Percentiles rank a stretch among this genome's conserved stretches.
phyloP scores from a whole-genome alignment of 306 rosid genomes.

The Dalbergia cochinchinensis region DNA sequence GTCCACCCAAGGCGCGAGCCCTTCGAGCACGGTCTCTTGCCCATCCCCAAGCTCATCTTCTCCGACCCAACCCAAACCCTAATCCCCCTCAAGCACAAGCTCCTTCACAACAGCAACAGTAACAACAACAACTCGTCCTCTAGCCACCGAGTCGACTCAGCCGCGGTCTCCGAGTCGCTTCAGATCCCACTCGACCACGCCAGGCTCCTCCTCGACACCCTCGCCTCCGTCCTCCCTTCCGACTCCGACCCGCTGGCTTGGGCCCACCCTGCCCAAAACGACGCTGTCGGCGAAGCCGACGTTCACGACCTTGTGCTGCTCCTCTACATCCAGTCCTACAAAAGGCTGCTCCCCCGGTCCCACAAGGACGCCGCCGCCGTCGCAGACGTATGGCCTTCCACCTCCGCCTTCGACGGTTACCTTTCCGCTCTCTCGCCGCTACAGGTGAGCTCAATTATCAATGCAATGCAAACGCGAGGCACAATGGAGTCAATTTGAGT shows the following conservation, averaged over 20 bases:
- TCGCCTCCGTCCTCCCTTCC: constrained; percentile 82
- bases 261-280: constrained; percentile 57
- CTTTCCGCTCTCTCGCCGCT: constrained; percentile 96
- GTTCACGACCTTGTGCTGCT: constrained; percentile 83
- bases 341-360: constrained; percentile 87
- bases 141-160: constrained; percentile 61
- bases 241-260: constrained; percentile 77
- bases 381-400: constrained; percentile 98
- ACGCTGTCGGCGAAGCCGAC: constrained; percentile 65
- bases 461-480: no score
- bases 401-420: constrained; percentile 99
- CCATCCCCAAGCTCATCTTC: constrained; percentile 84
- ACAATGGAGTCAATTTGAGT: no score
- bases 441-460: constrained; percentile 63
- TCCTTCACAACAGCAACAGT: constrained; percentile 39
- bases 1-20: constrained; percentile 91
- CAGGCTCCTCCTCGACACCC: constrained; percentile 79
- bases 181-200: constrained; percentile 96
- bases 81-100: constrained; percentile 82
- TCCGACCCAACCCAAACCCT: constrained; percentile 98
- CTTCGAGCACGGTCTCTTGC: constrained; percentile 93
- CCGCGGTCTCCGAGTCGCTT: constrained; percentile 72
- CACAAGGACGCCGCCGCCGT: constrained; percentile 98
- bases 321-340: constrained; percentile 93
- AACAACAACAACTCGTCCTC: constrained; percentile 50